Base-by-base conservation (phyloP, 2,329 filamentous ascomycete species). In the Didymella segeticola region DNA sequence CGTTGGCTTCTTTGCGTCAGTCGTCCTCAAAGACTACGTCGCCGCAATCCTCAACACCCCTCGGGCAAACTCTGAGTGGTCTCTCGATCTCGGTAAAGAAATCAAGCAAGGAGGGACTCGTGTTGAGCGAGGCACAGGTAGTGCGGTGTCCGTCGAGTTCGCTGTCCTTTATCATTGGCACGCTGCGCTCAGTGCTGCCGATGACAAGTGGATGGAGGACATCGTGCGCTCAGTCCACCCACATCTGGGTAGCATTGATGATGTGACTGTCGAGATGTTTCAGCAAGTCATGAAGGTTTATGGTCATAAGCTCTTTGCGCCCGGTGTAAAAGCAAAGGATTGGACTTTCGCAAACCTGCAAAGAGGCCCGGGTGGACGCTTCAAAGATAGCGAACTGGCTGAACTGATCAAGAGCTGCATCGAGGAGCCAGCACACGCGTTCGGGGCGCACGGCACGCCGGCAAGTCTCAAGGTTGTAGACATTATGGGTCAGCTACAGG, bases 101-200 rank as follows among this genome's bases (percentile, higher is more conserved):
- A 42, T 75, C 79, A 59, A 86, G 80, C 8, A 79, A 23, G 73
- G 82, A 2, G 93, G 5, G 79, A 84, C 86, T 0, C 86, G 89
- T 45, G 82, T 67, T 14, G 64, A 66, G 43, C 60, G 85, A 14
- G 91, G 90, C 45, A 86, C 89, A 0, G 91, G 91, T 47, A 96
- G 93, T 66, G 86, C 88, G 59, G 89, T 93, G 9, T 93, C 89
- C 0, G 89, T 89, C 4, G 91, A 96, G 75, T 96, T 96, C 79
- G 95, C 93, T 68, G 81, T 96, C 9, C 87, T 89, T 63, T 96
- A 96, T 72, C 84, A 91, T 60, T 95, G 90, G 90, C 91, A 95
- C 77, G 91, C 89, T 6, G 87, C 88, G 61, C 89, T 93, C 63
- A 82, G 81, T 47, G 82, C 84, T 51, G 86, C 84, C 61, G 91